Evolutionary conservation across 1,284 basidiomycete species (phyloP).

Genomic region (Ustilago hordei): DNA sequence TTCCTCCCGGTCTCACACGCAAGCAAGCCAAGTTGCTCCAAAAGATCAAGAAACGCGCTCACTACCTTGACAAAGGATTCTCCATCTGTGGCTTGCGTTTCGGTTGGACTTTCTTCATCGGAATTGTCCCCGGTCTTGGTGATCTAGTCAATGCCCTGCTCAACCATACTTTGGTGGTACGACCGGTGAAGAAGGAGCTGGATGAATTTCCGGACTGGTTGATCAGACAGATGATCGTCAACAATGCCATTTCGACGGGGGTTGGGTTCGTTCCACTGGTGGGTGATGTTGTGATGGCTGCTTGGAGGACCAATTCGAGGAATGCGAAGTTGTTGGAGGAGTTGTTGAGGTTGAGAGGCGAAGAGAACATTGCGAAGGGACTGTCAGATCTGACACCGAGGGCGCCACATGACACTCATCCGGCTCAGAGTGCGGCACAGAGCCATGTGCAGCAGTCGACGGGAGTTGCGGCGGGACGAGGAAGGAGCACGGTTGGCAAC

Average conservation of each 20-base stretch:
- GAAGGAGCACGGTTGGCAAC: constrained; percentile 16
- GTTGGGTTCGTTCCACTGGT: constrained; percentile 82
- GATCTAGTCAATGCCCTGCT: constrained; percentile 77
- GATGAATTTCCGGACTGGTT: constrained; percentile 71
- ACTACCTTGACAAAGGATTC: constrained; percentile 92
- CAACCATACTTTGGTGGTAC: constrained; percentile 83
- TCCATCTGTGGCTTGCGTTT: constrained; percentile 83
- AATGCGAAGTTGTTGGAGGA: constrained; percentile 75
- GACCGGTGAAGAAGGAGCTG: constrained; percentile 78
- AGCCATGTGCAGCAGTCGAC: constrained; percentile 19
- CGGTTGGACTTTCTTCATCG: constrained; percentile 77
- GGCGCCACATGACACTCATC: constrained; percentile 26
- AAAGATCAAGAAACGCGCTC: constrained; percentile 76
- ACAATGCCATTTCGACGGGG: constrained; percentile 80
- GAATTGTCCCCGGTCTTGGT: constrained; percentile 80
- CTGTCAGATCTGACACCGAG: constrained; percentile 53
- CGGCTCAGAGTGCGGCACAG: constrained; percentile 30
- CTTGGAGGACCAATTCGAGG: constrained; percentile 88
- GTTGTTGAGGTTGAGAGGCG: constrained; percentile 51
- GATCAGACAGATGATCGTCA: constrained; percentile 75
- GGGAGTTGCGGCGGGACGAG: background rate
- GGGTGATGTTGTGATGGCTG: constrained; percentile 81
- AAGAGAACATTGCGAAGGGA: constrained; percentile 58
- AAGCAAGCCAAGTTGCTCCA: constrained; percentile 79
- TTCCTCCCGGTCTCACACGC: constrained; percentile 82